Percentiles rank a stretch among this genome's conserved stretches.
Conservation (phyloP, 129 eudicot species). For the carrot (Daucus carota) region DH1_v3.0 NC_030385.2:11867001-11867500, state of each 20-base stretch:
- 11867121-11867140: neutral
- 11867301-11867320: neutral
- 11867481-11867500: slow-evolving; percentile 50
- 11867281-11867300: neutral
- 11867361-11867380: neutral
- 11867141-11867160: neutral
- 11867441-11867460: neutral
- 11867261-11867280: neutral
- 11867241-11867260: neutral
- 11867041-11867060: neutral
- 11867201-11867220: neutral
- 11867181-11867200: neutral
- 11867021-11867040: neutral
- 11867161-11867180: neutral
- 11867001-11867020: neutral
- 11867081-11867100: neutral
- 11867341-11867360: neutral
- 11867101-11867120: neutral
- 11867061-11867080: neutral
- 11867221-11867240: neutral
- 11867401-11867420: neutral
- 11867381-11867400: neutral
- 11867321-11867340: neutral
- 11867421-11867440: neutral
- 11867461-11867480: neutral